Base-by-base conservation (phyloP, 495 filamentous ascomycete species). In the Aspergillus wentii region DNA sequence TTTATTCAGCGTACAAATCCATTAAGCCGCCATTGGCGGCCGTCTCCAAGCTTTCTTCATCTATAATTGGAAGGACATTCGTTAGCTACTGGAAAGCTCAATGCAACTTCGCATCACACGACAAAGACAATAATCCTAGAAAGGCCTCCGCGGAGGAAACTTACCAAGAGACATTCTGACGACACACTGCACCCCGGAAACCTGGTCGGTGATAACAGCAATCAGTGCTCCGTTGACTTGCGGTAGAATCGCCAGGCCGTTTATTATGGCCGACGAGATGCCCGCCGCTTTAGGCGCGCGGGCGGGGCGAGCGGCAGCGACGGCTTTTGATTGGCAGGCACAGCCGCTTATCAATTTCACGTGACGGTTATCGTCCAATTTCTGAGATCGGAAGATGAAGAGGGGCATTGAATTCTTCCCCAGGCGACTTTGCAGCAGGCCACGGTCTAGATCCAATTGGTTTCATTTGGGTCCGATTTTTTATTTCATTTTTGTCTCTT, bases 21-120 rank as follows among this genome's bases (percentile, higher is more conserved):
- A 91, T 78, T 17, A 69, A 61, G 28, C 79, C 80, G 59, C 83
- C 82, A 46, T 73, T 66, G 46, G 83, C 81, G 59, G 78, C 72
- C 45, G 54, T 61, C 48, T 70, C 66, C 30, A 92, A 67, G 46
- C 83, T 62, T 54, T 76, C 75, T 52, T 88, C 80, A 46, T 80
- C 77, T 63, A 41, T 52, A 19, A 26, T 7, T 17, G 29, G 8
- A 22, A 34, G 2, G 14, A n/a, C n/a, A n/a, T n/a, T 18, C 3
- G 2, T 21, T 20, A 4, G 13, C 13, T n/a, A 10, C 9, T 14
- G 8, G 17, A 8, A 35, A n/a, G 16, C 8, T 13, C 4, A 26
- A 22, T 25, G 8, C 8, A 28, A 9, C 11, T 11, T 25, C 22
- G 11, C 22, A 25, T 11, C 22, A 11, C 22, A 11, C 6, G 11